These are phyloP conservation scores for Lobosporangium transversale DNA, from an alignment of 192 early-diverging fungal species.

Conservation along the genomic window DNA sequence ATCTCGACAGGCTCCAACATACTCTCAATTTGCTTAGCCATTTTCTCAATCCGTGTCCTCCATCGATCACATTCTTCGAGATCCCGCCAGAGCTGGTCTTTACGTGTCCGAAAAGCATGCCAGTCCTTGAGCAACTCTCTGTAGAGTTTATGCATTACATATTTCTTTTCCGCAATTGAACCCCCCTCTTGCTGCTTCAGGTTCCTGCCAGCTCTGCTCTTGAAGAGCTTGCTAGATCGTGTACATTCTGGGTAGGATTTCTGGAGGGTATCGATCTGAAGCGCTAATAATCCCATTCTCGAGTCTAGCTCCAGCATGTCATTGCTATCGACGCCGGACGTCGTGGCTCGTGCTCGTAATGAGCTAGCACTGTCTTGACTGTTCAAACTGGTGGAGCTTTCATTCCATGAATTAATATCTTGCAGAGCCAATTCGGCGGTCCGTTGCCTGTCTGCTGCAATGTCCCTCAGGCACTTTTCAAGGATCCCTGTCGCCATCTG, in stretches of 20 bases:
- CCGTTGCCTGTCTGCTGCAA: constrained; percentile 19
- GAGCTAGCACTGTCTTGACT: constrained; percentile 3
- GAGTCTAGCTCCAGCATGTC: constrained; percentile 51
- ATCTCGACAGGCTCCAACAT: constrained; percentile 52
- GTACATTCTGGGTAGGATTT: constrained; percentile 45
- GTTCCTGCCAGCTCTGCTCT: not conserved
- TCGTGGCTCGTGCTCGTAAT: not conserved
- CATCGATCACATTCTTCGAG: constrained; percentile 45
- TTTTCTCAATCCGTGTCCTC: constrained; percentile 43
- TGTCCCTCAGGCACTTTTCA: constrained; percentile 31
- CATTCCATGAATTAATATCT: constrained; percentile 9
- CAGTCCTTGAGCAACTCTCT: constrained; percentile 25
- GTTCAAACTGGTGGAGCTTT: constrained; percentile 14
- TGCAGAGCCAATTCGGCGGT: constrained; percentile 7
- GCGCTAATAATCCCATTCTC: constrained; percentile 21
- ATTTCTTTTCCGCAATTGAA: constrained; percentile 42
- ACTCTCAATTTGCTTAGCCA: constrained; percentile 47
- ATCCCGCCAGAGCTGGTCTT: constrained; percentile 46
- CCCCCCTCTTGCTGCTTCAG: constrained; percentile 10
- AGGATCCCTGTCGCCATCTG: constrained; percentile 17
- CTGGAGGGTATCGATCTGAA: constrained; percentile 37
- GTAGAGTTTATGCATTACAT: constrained; percentile 12
- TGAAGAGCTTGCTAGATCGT: not conserved
- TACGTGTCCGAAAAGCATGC: constrained; percentile 13
- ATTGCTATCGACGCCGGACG: constrained; percentile 39